Percentiles rank a stretch among this genome's conserved stretches.
Evolutionary conservation across 306 rosid genomes (phyloP).

Genomic region (Parietaria judaica): DNA sequence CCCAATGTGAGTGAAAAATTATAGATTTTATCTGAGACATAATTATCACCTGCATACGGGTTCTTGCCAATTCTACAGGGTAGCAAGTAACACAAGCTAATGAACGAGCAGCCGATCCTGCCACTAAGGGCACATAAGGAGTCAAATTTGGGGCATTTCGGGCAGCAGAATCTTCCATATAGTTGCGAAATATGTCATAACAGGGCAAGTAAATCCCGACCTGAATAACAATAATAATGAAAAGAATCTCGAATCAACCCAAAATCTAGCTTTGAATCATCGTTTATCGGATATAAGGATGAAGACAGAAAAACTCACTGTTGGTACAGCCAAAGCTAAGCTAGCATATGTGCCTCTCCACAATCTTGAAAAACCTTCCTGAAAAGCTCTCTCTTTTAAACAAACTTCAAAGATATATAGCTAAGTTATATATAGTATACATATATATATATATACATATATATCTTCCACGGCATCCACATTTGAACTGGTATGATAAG

Average conservation of each 20-base stretch:
- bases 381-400: constrained; percentile 44
- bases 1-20: not conserved
- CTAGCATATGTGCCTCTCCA: constrained; percentile 98
- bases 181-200: constrained; percentile 75
- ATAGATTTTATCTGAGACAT: not conserved
- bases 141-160: constrained; percentile 60
- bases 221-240: constrained; percentile 30
- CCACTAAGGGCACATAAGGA: constrained; percentile 83
- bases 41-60: constrained; percentile 84
- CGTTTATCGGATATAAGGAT: constrained; percentile 11
- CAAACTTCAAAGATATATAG: constrained; percentile 17
- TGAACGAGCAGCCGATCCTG: constrained; percentile 87
- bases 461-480: too few species aligned
- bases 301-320: constrained; percentile 45
- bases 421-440: not conserved
- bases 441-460: too few species aligned
- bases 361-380: constrained; percentile 79
- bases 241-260: constrained; percentile 3
- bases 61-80: constrained; percentile 87
- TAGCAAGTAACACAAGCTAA: constrained; percentile 85
- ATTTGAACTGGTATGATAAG: too few species aligned
- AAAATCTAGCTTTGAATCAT: not conserved
- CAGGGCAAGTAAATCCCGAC: constrained; percentile 98
- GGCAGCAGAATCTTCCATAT: constrained; percentile 57
- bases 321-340: constrained; percentile 88